Evolutionary conservation across 768 basidiomycete species (phyloP), one percentile per base, ranked within the genome.

Genomic region (Collybia nuda): DNA sequence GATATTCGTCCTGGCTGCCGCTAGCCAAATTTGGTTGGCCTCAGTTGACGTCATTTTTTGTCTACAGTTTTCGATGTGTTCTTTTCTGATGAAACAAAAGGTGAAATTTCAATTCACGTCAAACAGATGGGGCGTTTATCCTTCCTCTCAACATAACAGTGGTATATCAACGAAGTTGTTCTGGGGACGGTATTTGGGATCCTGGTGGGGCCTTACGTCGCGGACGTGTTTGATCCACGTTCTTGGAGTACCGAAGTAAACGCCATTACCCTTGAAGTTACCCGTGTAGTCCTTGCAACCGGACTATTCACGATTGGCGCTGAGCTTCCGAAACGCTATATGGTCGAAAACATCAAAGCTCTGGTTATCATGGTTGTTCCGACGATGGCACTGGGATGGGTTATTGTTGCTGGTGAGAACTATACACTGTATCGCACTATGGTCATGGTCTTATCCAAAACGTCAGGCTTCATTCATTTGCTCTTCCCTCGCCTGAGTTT

Each of bases 241-340:
- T 73, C 75, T 2, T 97, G 93, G 93, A 79, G 78, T 18, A 24
- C 38, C 6, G 32, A 50, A 2, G 44, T 55, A 14, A 54, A 37
- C 3, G 49, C 71, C 3, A 81, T 99, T 51, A 98, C 95, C 1
- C 77, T 92, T 17, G 62, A 63, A 46, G 41, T 61, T 15, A 56
- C 43, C n/a, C 57, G 57, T 8, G 51, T 63, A 18, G 89, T 97
- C 44, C 88, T 99, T 40, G 95, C 88, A 2, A 86, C 90, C 1
- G 91, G 93, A 22, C 81, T 98, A 1, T 99, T 99, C 60, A 90
- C 95, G 6, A 92, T 98, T 26, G 96, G 96, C 2, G 92, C 96
- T 21, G 95, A 99, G 65, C 75, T 98, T 28, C 95, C 96, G 0
- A 75, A 81, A 49, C 80, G 84, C 1, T 98, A 98, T 72, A 83